A percentile compares a stretch with the other conserved stretches of the same genome.
These are phyloP conservation scores for Ophiocordyceps camponoti-leonardi DNA, from an alignment of 2,329 filamentous ascomycete genomes.

Conservation along the genomic window DNA sequence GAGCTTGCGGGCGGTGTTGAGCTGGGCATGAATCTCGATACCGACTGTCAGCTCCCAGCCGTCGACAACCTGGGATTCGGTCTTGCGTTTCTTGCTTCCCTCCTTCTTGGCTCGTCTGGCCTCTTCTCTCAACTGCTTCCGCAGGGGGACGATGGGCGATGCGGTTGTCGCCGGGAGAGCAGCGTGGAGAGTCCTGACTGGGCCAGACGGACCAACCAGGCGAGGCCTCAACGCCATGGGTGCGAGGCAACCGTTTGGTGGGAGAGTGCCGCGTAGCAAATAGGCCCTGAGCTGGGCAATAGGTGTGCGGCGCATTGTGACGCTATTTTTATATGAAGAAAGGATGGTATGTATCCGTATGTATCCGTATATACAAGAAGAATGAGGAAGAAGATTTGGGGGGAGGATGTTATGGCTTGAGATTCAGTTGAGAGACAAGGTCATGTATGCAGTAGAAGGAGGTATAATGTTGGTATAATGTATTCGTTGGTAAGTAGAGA, in stretches of 20 bases:
- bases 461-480: no score
- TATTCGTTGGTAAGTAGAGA: no score
- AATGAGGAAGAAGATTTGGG: no score
- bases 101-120: conserved; percentile 54
- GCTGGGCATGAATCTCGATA: conserved; percentile 91
- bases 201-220: conserved; percentile 3
- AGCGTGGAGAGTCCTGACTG: conserved; percentile 14
- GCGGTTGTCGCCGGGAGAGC: conserved; percentile 8
- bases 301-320: conserved; percentile 26
- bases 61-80: conserved; percentile 30
- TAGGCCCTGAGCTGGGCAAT: conserved; percentile 29
- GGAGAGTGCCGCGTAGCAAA: conserved; percentile 27
- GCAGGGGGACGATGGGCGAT: conserved; percentile 28
- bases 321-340: no score
- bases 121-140: conserved; percentile 58
- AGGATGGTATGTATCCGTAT: no score
- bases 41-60: conserved; percentile 91
- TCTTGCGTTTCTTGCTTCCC: conserved; percentile 28
- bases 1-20: conserved; percentile 77
- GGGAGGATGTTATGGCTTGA: no score
- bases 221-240: conserved; percentile 4
- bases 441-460: no score
- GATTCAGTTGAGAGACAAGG: no score
- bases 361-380: no score
- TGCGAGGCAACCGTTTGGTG: conserved; percentile 22